phyloP scores from a whole-genome alignment of 768 basidiomycete species.

The Suillus sp. region DNA sequence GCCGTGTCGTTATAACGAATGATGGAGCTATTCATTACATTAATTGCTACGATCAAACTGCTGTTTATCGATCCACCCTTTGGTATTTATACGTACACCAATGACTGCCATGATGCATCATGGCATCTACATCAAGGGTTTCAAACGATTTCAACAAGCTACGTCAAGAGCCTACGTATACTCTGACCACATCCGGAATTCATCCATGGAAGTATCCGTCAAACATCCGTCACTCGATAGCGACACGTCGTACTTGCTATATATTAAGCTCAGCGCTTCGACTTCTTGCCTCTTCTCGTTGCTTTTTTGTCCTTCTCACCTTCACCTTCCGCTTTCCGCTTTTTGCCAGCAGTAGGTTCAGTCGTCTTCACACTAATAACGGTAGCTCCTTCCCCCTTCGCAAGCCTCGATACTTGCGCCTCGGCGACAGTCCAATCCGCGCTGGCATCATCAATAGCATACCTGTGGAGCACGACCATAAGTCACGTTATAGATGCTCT shows the following conservation, averaged over 20 bases:
- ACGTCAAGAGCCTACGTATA: neutral
- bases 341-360: conserved; percentile 43
- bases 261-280: conserved; percentile 30
- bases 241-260: neutral
- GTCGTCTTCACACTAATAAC: conserved; percentile 74
- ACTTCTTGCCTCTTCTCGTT: conserved; percentile 48
- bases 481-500: conserved; percentile 21
- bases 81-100: too few relatives aligned
- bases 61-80: too few relatives aligned
- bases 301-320: conserved; percentile 49
- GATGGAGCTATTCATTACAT: too few relatives aligned
- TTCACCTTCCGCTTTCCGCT: conserved; percentile 57
- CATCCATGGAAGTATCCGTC: neutral
- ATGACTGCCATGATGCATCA: too few relatives aligned
- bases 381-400: conserved; percentile 54
- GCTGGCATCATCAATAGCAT: conserved; percentile 68
- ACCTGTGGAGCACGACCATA: conserved; percentile 43
- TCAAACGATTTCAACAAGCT: neutral
- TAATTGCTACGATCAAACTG: too few relatives aligned
- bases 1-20: too few relatives aligned
- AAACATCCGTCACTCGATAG: neutral
- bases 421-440: conserved; percentile 80
- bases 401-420: conserved; percentile 61
- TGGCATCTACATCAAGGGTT: too few relatives aligned
- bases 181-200: neutral